These are phyloP conservation scores for Kazachstania taianensis DNA, from an alignment of 805 yeast species.

Conservation along the genomic window DNA sequence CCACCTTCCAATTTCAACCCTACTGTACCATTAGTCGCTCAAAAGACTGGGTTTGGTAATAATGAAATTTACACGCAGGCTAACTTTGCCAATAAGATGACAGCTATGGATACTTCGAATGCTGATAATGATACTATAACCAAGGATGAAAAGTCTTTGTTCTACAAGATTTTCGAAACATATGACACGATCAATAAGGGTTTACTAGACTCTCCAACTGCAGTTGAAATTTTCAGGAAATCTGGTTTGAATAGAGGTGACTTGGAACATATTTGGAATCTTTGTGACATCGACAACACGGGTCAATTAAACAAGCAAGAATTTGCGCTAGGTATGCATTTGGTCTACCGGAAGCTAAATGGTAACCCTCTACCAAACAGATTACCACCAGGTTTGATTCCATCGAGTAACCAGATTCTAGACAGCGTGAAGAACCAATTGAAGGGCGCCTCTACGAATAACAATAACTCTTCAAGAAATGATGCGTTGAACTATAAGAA, in stretches of 20 bases:
- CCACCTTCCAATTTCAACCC: slow-evolving; percentile 34
- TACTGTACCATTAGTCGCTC: slow-evolving; percentile 31
- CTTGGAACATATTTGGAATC: slow-evolving; percentile 83
- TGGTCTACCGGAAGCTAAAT: slow-evolving; percentile 80
- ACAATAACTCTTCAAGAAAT: slow-evolving; percentile 13
- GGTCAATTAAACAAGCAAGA: slow-evolving; percentile 83
- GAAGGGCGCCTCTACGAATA: slow-evolving; percentile 12
- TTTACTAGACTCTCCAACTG: slow-evolving; percentile 65
- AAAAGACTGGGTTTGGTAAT: slow-evolving; percentile 38
- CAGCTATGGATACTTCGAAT: slow-evolving; percentile 26
- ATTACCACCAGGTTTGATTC: slow-evolving; percentile 81
- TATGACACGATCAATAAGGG: slow-evolving; percentile 72
- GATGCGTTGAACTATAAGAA: slow-evolving; percentile 53
- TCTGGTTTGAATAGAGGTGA: slow-evolving; percentile 82
- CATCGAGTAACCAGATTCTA: slow-evolving; percentile 71
- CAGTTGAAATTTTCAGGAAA: slow-evolving; percentile 79
- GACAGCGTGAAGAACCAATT: slow-evolving; percentile 57
- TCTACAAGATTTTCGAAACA: slow-evolving; percentile 77
- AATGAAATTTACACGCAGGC: slow-evolving; percentile 31
- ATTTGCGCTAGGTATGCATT: slow-evolving; percentile 95
- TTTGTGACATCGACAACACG: slow-evolving; percentile 71
- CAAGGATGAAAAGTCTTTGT: slow-evolving; percentile 75
- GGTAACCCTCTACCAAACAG: slow-evolving; percentile 76
- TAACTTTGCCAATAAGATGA: slow-evolving; percentile 27
- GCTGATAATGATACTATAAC: slow-evolving; percentile 56